Percentiles rank a stretch among this genome's conserved stretches.
Evolutionary conservation across 495 filamentous ascomycete species (phyloP).

Genomic region (Penicillium crystallinum): DNA sequence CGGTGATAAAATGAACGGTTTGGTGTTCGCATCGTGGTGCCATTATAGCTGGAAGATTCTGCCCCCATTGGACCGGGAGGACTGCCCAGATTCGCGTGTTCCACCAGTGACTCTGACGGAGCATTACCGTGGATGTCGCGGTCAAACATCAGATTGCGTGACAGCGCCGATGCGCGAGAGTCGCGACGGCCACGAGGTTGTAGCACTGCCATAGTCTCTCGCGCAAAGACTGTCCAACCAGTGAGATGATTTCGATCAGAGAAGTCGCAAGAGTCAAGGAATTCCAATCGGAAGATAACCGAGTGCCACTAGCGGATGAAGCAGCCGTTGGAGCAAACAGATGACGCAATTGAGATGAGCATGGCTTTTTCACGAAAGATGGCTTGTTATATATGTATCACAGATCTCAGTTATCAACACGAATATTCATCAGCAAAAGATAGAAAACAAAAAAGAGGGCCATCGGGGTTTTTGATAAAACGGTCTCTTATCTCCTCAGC

Average conservation of each 20-base stretch:
- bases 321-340: constrained; percentile 14
- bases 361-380: background rate
- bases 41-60: constrained; percentile 36
- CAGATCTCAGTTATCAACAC: background rate
- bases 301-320: constrained; percentile 20
- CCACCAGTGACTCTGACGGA: constrained; percentile 23
- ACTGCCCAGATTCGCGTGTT: constrained; percentile 32
- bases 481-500: constrained; percentile 4
- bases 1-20: constrained; percentile 76
- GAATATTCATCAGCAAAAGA: constrained; percentile 1
- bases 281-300: constrained; percentile 10
- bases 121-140: constrained; percentile 15
- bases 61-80: constrained; percentile 26
- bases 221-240: constrained; percentile 9
- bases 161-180: constrained; percentile 29
- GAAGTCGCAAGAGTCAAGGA: background rate
- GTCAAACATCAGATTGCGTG: constrained; percentile 20
- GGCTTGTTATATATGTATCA: background rate
- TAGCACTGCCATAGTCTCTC: constrained; percentile 33
- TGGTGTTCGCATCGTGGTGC: constrained; percentile 56
- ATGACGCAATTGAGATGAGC: constrained; percentile 19
- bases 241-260: background rate
- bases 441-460: too few species aligned
- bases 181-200: constrained; percentile 35
- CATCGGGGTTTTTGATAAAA: constrained; percentile 7